Evolutionary conservation across 371 early-diverging fungal species (phyloP), one percentile per base, ranked within the genome.

Genomic region (Mitosporidium daphniae): DNA sequence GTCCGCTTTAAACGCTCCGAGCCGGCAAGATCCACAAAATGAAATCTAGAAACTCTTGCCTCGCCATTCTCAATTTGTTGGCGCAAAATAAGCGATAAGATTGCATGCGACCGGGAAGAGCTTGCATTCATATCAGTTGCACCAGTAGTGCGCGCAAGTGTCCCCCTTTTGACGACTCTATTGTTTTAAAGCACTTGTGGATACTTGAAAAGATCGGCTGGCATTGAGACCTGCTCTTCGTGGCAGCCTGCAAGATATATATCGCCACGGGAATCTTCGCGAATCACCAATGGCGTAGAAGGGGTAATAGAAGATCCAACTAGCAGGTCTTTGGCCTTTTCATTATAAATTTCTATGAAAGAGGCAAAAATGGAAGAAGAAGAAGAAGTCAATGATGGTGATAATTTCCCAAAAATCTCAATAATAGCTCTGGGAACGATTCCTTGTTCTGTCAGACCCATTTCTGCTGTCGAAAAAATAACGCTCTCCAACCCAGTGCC

Each of bases 11-110:
- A 40, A 26, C 97, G 58, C 45, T 99, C 99, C 19, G 74, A 73
- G 12, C 99, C 99, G 16, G 99, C 99, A 36, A 99, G 47, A 55
- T 99, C 99, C 20, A 99, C 95, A 57, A 99, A 94, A 40, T 84
- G 72, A 35, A 84, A 74, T n/a, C n/a, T n/a, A n/a, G n/a, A n/a
- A n/a, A n/a, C 45, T 53, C 50, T 20, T 55, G 51, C 2, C 48
- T 43, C 2, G 44, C 50, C 4, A 42, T 48, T 47, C 26, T 52
- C 53, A 8, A 48, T 37, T 55, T 55, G 56, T 38, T 69, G 70
- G n/a, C 48, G 40, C 21, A 82, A 51, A 9, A 63, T 59, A 3
- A 84, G 59, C n/a, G 72, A 64, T 44, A 86, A 89, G 29, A 95
- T 78, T 19, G 91, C 91, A 45, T 95, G 97, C 13, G 80, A 78